Conservation (phyloP, 768 basidiomycete species). For the Galerina sulciceps region DNA sequence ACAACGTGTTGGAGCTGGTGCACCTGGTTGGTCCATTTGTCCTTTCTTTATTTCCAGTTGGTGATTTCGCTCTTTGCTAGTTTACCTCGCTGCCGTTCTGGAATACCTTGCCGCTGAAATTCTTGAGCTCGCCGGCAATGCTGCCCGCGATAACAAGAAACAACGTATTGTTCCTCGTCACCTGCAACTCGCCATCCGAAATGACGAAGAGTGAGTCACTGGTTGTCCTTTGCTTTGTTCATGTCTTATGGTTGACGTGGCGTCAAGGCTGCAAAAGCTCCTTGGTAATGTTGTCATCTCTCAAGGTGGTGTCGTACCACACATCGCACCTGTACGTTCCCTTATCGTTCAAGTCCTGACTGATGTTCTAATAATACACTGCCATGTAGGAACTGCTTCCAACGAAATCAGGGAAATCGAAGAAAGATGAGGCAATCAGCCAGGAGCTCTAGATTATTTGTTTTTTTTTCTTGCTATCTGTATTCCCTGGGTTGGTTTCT, state of each 20-base stretch:
- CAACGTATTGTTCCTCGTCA: constrained; percentile 96
- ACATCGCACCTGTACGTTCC: constrained; percentile 55
- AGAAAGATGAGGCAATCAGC: constrained; percentile 48
- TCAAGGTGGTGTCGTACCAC: constrained; percentile 86
- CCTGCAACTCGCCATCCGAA: constrained; percentile 90
- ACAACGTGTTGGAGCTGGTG: constrained; percentile 88
- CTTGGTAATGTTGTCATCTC: constrained; percentile 90
- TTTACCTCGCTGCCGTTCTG: constrained; percentile 90
- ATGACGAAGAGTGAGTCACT: constrained; percentile 76
- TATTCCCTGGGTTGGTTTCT: constrained; percentile 20
- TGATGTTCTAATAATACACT: constrained; percentile 25
- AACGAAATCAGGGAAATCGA: constrained; percentile 43
- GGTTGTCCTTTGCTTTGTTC: background rate
- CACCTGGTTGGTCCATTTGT: constrained; percentile 57
- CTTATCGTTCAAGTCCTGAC: background rate
- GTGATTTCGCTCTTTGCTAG: constrained; percentile 41
- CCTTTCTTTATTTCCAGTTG: background rate
- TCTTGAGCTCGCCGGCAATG: constrained; percentile 90
- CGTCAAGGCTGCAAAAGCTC: constrained; percentile 70
- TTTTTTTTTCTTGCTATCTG: constrained; percentile 21
- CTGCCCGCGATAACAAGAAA: constrained; percentile 86
- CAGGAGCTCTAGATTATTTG: constrained; percentile 46
- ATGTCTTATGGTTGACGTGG: constrained; percentile 7
- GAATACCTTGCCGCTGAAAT: constrained; percentile 95
- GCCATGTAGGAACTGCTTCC: constrained; percentile 43